These are phyloP conservation scores for Fraxinus sp. DNA, from an alignment of 305 asterid species.

Conservation along the genomic window DNA sequence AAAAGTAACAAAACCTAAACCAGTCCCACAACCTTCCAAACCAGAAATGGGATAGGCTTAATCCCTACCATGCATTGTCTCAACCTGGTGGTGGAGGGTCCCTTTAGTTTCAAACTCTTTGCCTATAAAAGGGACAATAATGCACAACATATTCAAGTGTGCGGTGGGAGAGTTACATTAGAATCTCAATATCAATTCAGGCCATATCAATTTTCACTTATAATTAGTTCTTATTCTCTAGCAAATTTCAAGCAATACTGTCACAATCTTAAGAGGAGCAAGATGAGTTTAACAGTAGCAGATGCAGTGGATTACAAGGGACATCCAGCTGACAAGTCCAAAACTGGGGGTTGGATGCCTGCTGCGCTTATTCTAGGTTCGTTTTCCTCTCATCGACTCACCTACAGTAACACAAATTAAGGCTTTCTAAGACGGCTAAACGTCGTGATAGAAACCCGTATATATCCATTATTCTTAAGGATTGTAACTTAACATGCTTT, in stretches of 20 bases:
- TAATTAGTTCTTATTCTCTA: neutral
- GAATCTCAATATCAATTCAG: neutral
- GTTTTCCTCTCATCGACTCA: slow-evolving; percentile 16
- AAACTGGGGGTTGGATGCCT: slow-evolving; percentile 89
- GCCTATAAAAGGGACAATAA: slow-evolving; percentile 45
- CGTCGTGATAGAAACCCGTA: neutral
- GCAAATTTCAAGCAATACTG: neutral
- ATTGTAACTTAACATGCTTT: neutral
- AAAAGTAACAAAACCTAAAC: neutral
- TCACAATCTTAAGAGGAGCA: slow-evolving; percentile 36
- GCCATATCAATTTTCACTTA: neutral
- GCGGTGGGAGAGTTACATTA: slow-evolving; percentile 17
- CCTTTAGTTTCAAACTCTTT: slow-evolving; percentile 12
- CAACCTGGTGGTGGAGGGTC: slow-evolving; percentile 42
- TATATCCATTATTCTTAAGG: neutral
- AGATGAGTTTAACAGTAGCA: slow-evolving; percentile 40
- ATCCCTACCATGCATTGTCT: slow-evolving; percentile 46
- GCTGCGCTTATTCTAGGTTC: slow-evolving; percentile 87
- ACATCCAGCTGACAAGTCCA: slow-evolving; percentile 62
- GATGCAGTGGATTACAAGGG: slow-evolving; percentile 84
- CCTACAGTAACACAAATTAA: neutral
- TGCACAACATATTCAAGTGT: slow-evolving; percentile 24
- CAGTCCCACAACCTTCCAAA: slow-evolving; percentile 48
- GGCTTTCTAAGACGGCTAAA: neutral
- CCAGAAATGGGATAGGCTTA: slow-evolving; percentile 44